These are phyloP conservation scores for Penicillium frequentans DNA, from an alignment of 2,329 filamentous ascomycete species.

Conservation along the genomic window DNA sequence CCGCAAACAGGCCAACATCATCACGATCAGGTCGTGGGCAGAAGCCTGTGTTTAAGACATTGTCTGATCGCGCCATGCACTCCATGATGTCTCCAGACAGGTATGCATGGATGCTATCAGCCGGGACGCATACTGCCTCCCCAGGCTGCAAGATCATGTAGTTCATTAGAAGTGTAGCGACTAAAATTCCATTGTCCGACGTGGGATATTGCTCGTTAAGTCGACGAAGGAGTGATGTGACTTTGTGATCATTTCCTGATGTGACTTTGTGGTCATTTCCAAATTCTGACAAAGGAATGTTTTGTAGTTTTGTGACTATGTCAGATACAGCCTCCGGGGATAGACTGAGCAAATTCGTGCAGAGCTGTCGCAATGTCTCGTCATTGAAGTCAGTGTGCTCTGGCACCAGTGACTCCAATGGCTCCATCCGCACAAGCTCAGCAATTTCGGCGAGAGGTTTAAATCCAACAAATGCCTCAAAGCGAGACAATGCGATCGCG, in stretches of 20 bases:
- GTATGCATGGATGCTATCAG: constrained; percentile 70
- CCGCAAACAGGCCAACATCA: constrained; percentile 61
- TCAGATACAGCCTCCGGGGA: constrained; percentile 53
- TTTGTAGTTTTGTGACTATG: constrained; percentile 52
- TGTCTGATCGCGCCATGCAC: constrained; percentile 72
- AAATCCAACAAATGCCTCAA: constrained; percentile 72
- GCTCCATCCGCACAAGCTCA: constrained; percentile 53
- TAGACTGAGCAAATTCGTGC: constrained; percentile 51
- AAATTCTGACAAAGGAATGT: constrained; percentile 48
- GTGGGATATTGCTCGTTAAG: constrained; percentile 62
- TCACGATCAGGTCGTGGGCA: constrained; percentile 66
- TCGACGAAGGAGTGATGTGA: constrained; percentile 61
- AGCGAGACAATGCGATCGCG: constrained; percentile 65
- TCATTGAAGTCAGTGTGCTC: constrained; percentile 52
- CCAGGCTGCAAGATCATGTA: constrained; percentile 58
- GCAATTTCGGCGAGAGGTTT: constrained; percentile 62
- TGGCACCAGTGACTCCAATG: constrained; percentile 54
- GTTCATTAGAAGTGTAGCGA: constrained; percentile 71
- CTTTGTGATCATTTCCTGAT: constrained; percentile 54
- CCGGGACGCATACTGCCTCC: constrained; percentile 66
- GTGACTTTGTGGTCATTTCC: constrained; percentile 57
- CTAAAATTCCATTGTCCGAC: constrained; percentile 63
- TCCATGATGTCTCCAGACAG: constrained; percentile 70
- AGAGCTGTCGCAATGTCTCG: constrained; percentile 56
- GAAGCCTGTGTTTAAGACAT: constrained; percentile 71